These are phyloP conservation scores for Avena atlantica DNA, from an alignment of 176 grass and related monocot genomes.

Conservation along the genomic window DNA sequence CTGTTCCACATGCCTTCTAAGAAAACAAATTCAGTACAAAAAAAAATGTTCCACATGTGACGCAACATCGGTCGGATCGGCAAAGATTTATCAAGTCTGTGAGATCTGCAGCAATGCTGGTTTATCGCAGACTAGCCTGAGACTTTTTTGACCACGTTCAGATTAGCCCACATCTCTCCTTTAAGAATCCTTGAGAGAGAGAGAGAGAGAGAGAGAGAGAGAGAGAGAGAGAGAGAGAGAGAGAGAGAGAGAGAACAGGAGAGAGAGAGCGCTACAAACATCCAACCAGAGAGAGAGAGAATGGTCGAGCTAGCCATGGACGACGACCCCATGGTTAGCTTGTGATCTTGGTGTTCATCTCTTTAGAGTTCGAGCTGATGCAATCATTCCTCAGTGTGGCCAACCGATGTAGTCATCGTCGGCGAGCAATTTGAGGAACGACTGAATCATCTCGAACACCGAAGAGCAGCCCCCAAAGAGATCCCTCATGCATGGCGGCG, in stretches of 20 bases:
- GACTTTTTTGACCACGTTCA: background rate
- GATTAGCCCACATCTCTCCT: background rate
- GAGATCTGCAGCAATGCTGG: no score
- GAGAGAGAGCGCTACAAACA: background rate
- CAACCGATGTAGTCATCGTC: background rate
- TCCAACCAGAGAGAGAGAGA: background rate
- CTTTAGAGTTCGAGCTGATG: background rate
- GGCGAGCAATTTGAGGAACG: background rate
- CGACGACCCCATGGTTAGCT: background rate
- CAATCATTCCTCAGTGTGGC: background rate
- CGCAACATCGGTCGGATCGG: background rate
- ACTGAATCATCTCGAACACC: background rate
- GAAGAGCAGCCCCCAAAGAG: background rate
- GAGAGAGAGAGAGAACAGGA: no score
- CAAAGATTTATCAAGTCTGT: no score
- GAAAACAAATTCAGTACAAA: no score
- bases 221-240: no score
- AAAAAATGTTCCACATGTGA: background rate
- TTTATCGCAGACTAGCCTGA: background rate
- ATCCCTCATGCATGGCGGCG: no score
- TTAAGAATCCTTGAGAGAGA: background rate
- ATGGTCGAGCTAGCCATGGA: background rate
- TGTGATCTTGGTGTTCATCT: background rate
- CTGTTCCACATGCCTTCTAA: no score
- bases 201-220: no score